Base-by-base conservation (phyloP, 805 yeast genomes). In the Deakozyma indianensis region DNA sequence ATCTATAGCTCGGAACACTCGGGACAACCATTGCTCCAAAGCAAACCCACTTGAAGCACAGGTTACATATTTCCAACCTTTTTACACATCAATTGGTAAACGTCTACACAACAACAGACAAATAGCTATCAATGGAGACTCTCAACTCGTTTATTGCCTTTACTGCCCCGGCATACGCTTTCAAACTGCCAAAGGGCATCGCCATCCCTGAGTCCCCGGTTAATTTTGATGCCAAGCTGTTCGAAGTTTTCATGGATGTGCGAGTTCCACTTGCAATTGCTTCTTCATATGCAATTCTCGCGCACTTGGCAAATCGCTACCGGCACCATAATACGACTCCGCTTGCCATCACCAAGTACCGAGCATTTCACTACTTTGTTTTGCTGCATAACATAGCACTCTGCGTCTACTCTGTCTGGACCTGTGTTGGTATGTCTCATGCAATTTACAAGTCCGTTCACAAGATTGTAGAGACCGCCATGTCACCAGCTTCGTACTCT, bases 331-430 rank as follows among this genome's bases (percentile, higher is more conserved):
- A 45, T 56, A 55, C 48, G 44, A 79, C 75, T 20, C 85, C 87
- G 1, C 66, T 64, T 46, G 45, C 57, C 7, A 59, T 80, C 43
- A 66, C 83, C 14, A 65, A 61, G 24, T 62, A 71, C 16, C 44
- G 49, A 2, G 35, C 59, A 14, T 80, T 80, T 68, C 74, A 73
- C 56, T 42, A 61, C 25, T 68, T 78, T 44, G 84, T 80, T 23
- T 58, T 79, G 15, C 51, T 75, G 35, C 87, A 80, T 62, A 80
- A 80, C 56, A 51, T 77, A 21, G 69, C 73, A 41, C 69, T 80
- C 29, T 79, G 85, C 57, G 63, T 64, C n/a, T 80, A 78, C 61
- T 78, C 84, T 2, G 70, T 71, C 24, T 79, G 84, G 84, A 78
- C 86, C 5, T 78, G 78, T 50, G 42, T 75, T 21, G 83, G 84